Percentiles rank a stretch among this genome's conserved stretches.
phyloP scores from a whole-genome alignment of 441 rosid genomes.

The Erodium texanum region DNA sequence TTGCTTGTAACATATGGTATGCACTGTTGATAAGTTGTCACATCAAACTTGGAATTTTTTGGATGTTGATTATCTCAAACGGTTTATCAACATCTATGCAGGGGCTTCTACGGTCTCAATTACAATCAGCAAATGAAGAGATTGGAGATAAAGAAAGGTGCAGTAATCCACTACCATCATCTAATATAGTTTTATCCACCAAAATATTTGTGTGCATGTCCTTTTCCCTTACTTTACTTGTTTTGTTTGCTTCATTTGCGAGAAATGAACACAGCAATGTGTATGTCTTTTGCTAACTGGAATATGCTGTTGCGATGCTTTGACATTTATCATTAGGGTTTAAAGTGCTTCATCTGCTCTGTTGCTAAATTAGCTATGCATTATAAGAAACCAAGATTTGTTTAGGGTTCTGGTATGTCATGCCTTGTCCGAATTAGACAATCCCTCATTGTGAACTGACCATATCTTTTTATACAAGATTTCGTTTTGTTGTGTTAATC shows the following conservation, averaged over 20 bases:
- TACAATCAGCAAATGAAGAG: slow-evolving; percentile 86
- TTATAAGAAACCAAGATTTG: slow-evolving; percentile 1
- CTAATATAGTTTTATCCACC: not conserved
- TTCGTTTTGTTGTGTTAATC: no score
- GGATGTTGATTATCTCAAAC: slow-evolving; percentile 9
- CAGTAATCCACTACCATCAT: slow-evolving; percentile 3
- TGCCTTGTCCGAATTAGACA: not conserved
- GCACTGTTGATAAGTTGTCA: not conserved
- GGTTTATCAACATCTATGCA: slow-evolving; percentile 28
- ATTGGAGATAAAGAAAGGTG: slow-evolving; percentile 65
- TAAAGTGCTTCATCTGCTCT: not conserved
- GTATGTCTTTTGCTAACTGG: not conserved
- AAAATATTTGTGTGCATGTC: not conserved
- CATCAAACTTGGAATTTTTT: slow-evolving; percentile 3
- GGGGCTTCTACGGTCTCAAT: slow-evolving; percentile 81
- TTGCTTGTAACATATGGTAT: not conserved
- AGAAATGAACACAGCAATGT: not conserved
- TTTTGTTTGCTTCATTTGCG: not conserved
- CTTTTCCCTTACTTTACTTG: not conserved
- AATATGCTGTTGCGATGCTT: not conserved
- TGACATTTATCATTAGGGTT: not conserved
- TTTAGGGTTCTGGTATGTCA: not conserved
- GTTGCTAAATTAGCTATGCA: not conserved
- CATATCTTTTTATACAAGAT: no score
- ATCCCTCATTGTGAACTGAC: not conserved